phyloP scores from a whole-genome alignment of 179 eudicot genomes.

The Carnegiea gigantea region DNA sequence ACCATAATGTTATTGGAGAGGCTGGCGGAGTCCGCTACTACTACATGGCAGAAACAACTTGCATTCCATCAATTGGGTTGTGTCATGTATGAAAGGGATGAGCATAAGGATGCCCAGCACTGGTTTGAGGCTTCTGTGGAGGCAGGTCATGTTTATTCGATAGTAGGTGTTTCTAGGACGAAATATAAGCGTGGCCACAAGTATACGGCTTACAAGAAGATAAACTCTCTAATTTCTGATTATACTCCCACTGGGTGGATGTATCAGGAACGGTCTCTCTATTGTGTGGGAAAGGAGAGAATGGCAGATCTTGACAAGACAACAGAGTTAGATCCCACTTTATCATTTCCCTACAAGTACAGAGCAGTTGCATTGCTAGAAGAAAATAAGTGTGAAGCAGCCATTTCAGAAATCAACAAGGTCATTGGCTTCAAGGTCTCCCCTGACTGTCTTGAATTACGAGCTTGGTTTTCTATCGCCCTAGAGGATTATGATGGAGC shows the following conservation, averaged over 20 bases:
- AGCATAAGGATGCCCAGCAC: constrained; percentile 74
- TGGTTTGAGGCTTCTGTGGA: constrained; percentile 72
- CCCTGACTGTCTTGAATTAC: constrained; percentile 79
- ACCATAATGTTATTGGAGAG: constrained; percentile 70
- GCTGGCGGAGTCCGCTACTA: constrained; percentile 55
- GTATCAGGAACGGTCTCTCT: constrained; percentile 81
- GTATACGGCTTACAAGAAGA: constrained; percentile 68
- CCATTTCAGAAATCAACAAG: constrained; percentile 64
- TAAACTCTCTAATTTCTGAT: constrained; percentile 58
- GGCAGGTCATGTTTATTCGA: constrained; percentile 72
- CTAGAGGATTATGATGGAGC: constrained; percentile 73
- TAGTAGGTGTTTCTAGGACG: constrained; percentile 73
- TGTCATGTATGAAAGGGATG: constrained; percentile 79
- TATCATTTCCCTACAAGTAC: constrained; percentile 74
- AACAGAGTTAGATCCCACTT: constrained; percentile 72
- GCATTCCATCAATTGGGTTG: constrained; percentile 77
- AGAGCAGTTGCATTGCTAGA: constrained; percentile 60
- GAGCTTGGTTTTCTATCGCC: constrained; percentile 74
- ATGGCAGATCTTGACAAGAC: constrained; percentile 67
- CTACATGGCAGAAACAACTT: constrained; percentile 68
- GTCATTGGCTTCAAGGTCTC: constrained; percentile 69
- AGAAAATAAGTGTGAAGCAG: constrained; percentile 45
- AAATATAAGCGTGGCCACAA: constrained; percentile 81
- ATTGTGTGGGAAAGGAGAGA: constrained; percentile 70
- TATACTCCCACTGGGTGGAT: constrained; percentile 77